Evolutionary conservation across 129 eudicot species (phyloP).

Genomic region (Chrysanthemum lavandulifolium): DNA sequence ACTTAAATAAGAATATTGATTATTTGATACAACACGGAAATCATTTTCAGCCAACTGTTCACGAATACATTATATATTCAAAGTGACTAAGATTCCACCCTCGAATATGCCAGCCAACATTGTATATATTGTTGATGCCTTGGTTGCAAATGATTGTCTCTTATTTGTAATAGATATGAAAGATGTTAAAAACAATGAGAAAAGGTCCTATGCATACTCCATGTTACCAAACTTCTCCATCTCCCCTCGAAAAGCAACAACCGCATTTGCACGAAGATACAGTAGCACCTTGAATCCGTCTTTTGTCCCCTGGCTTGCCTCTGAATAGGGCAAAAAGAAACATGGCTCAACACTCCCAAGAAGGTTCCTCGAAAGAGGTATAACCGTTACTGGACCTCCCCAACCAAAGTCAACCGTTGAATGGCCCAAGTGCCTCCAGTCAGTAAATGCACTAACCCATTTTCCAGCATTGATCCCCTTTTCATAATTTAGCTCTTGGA

Average conservation of each 20-base stretch:
- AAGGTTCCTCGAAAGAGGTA: slow-evolving; percentile 66
- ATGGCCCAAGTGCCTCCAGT: slow-evolving; percentile 92
- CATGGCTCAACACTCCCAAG: slow-evolving; percentile 75
- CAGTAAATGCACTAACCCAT: slow-evolving; percentile 72
- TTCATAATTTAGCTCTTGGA: slow-evolving; percentile 54
- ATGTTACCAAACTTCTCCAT: slow-evolving; percentile 54
- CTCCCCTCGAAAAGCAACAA: slow-evolving; percentile 45
- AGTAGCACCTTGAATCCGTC: slow-evolving; percentile 66
- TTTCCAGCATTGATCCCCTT: slow-evolving; percentile 68
- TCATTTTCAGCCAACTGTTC: too few relatives aligned
- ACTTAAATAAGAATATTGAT: too few relatives aligned
- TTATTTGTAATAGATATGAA: not conserved
- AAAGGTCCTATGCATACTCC: slow-evolving; percentile 32
- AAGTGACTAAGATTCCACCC: too few relatives aligned
- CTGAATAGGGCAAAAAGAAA: slow-evolving; percentile 68
- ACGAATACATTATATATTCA: too few relatives aligned
- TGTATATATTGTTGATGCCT: not conserved
- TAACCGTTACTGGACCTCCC: slow-evolving; percentile 79
- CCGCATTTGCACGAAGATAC: slow-evolving; percentile 45
- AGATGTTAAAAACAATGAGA: not conserved
- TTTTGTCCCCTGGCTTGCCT: slow-evolving; percentile 47
- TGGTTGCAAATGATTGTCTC: not conserved
- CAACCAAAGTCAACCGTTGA: slow-evolving; percentile 83
- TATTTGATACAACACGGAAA: too few relatives aligned
- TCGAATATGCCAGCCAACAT: not conserved